Conservation (phyloP, 306 rosid species). For the Cicer cuneatum region DNA sequence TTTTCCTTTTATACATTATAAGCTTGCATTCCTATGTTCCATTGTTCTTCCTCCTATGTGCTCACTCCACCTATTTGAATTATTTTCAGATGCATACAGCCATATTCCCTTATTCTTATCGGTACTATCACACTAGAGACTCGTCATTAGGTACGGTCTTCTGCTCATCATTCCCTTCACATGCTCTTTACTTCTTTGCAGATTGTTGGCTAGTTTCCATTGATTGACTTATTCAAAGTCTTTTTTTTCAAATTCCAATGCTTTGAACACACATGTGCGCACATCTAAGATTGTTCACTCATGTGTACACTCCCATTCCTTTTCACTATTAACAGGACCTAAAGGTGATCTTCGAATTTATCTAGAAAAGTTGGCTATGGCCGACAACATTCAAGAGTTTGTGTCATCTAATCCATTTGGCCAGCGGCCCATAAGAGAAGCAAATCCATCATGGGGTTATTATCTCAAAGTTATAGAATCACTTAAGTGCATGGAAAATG, state of each 20-base stretch:
- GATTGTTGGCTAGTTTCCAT: constrained; percentile 13
- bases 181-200: not conserved
- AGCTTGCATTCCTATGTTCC: constrained; percentile 33
- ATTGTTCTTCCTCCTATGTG: constrained; percentile 35
- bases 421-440: constrained; percentile 66
- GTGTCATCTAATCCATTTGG: constrained; percentile 75
- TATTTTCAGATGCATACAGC: constrained; percentile 70
- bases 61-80: constrained; percentile 28
- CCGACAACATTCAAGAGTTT: constrained; percentile 66
- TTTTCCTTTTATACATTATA: constrained; percentile 27
- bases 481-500: constrained; percentile 16
- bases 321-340: constrained; percentile 58
- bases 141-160: constrained; percentile 65
- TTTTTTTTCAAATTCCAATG: not conserved
- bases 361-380: constrained; percentile 64
- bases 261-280: constrained; percentile 5
- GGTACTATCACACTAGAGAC: constrained; percentile 51
- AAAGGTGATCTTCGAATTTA: constrained; percentile 75
- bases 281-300: constrained; percentile 15
- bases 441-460: constrained; percentile 62
- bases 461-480: constrained; percentile 48
- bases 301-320: constrained; percentile 16
- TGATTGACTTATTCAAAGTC: not conserved
- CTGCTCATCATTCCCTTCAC: constrained; percentile 19
- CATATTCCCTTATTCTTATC: constrained; percentile 77